A percentile compares a stretch with the other conserved stretches of the same genome.
These are phyloP conservation scores for Fibroporia radiculosa DNA, from an alignment of 768 basidiomycete species.

Conservation along the genomic window DNA sequence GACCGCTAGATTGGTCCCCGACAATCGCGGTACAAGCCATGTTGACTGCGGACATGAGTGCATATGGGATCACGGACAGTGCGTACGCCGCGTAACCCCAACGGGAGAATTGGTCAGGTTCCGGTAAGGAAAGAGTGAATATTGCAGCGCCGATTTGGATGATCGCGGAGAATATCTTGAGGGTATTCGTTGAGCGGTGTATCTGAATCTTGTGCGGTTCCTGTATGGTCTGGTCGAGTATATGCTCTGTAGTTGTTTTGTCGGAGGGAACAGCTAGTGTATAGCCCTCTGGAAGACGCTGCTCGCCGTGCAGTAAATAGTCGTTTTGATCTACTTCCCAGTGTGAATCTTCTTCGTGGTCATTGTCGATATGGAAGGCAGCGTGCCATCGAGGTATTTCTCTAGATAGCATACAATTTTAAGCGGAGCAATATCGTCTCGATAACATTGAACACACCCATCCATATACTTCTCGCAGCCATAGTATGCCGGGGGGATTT, in stretches of 20 bases:
- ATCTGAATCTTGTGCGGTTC: not conserved
- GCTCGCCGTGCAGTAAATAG: not conserved
- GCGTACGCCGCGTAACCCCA: slow-evolving; percentile 2
- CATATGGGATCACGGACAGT: slow-evolving; percentile 2
- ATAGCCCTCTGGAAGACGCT: not conserved
- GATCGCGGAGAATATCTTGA: not conserved
- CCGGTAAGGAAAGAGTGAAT: not conserved
- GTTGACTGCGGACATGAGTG: slow-evolving; percentile 2
- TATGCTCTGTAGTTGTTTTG: not conserved
- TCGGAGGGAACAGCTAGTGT: not conserved
- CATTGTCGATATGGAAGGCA: not conserved
- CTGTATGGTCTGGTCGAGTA: not conserved
- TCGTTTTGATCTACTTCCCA: not conserved
- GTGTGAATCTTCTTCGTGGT: not conserved
- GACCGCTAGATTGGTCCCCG: not conserved
- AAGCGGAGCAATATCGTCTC: not conserved
- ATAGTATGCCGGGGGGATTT: not conserved
- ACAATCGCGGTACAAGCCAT: not conserved
- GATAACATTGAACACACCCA: too few relatives aligned
- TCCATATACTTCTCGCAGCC: too few relatives aligned
- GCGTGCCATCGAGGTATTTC: too few relatives aligned
- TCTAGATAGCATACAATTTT: too few relatives aligned
- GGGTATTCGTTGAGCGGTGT: not conserved
- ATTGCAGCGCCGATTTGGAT: not conserved
- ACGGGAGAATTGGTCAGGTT: not conserved